These are phyloP conservation scores for Thuidium tamariscinum DNA, from an alignment of 225 moss, liverwort and hornwort species.

Conservation along the genomic window DNA sequence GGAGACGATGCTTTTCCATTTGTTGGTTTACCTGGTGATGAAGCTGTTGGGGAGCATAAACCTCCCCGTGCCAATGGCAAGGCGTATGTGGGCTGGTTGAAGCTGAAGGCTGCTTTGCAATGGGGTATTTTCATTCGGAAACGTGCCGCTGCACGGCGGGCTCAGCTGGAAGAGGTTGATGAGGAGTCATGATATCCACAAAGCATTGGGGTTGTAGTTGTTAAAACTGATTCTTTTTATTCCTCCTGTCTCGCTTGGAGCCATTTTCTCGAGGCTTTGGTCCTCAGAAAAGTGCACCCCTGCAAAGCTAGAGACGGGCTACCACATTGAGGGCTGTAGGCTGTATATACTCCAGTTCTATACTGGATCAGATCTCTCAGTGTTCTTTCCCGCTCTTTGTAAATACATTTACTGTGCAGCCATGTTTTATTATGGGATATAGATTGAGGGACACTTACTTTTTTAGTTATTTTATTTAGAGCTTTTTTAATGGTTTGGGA, in stretches of 20 bases:
- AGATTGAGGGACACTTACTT: background rate
- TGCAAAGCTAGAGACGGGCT: background rate
- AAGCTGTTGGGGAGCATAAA: background rate
- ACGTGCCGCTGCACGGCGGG: background rate
- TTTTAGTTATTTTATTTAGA: background rate
- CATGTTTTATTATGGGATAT: background rate
- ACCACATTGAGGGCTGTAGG: background rate
- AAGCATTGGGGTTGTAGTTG: background rate
- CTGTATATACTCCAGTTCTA: background rate
- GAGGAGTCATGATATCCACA: background rate
- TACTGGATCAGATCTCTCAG: background rate
- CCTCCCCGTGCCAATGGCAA: background rate
- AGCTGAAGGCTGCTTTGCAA: background rate
- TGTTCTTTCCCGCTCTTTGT: background rate
- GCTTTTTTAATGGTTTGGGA: background rate
- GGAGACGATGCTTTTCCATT: background rate
- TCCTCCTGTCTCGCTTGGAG: background rate
- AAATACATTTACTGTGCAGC: background rate
- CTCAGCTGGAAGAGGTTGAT: background rate
- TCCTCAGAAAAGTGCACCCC: background rate
- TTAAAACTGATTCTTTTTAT: background rate
- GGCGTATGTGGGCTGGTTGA: background rate
- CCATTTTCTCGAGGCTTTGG: background rate
- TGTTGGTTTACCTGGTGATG: background rate
- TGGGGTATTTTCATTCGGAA: background rate